Base-by-base conservation (phyloP, 208 protist genomes). In the Wallacemonas rigidus region DNA sequence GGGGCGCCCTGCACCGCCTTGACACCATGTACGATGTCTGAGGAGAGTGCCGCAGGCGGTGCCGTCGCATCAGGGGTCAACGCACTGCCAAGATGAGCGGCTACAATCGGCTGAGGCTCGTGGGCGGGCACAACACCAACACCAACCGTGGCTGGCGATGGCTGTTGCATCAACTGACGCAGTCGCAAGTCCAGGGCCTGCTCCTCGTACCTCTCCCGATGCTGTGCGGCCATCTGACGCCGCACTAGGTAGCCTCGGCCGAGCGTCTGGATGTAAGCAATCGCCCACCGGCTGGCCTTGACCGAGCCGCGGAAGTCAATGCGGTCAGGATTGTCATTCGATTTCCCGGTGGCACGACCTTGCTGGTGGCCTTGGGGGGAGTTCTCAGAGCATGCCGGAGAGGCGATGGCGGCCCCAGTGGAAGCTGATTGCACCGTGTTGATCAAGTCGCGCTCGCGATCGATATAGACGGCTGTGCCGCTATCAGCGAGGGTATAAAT, bases 221-320 rank as follows among this genome's bases (percentile, higher is more conserved):
- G 73, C 14, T 38, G 40, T 54, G 51, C 55, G 6, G 38, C 58
- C n/a, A 78, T 45, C 51, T 63, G 60, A 11, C 26, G 41, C 7
- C 81, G 67, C 26, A 48, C 61, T 12, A 74, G 56, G 71, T 71
- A 88, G 44, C 74, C 83, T 14, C 83, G 79, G 44, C 83, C 79
- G 6, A 78, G 63, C 2, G 70, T 40, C 67, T 88, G 83, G 9
- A 80, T 65, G 7, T 14, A 12, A 9, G 60, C 60, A n/a, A 65
- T 14, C 14, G 60, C 38, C 36, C 43, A 36, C 11, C 60, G 60
- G 43, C 41, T 35, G 4, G 60, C 60, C 60, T 65, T 65, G 60
- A 65, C 7, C 44, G 50, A 58, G 15, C 61, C 12, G 43, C 40
- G 40, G 40, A 65, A 65, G 12, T 5, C 11, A 36, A 15, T n/a